Base-by-base conservation (phyloP, 2,329 filamentous ascomycete genomes). In the Xylaria sp. region DNA sequence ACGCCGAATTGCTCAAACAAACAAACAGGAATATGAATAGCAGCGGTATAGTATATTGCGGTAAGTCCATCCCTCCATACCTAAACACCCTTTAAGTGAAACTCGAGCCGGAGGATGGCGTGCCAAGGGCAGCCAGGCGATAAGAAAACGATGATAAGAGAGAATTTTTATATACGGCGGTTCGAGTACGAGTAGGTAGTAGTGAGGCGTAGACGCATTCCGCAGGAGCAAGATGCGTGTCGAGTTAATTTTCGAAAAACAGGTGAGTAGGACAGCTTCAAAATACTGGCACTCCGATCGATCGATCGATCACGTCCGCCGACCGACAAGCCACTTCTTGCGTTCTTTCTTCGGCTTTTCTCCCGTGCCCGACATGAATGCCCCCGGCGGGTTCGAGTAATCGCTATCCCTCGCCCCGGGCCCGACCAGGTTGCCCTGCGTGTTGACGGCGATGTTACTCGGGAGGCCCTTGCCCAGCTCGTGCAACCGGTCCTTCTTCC, bases 401-500 rank as follows among this genome's bases (percentile, higher is more conserved):
- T 66, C 67, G 20, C 60, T 70, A 48, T 54, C 66, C 48, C 58
- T 62, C 48, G 52, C 61, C 39, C 66, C 65, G 17, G 67, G 45
- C 8, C 66, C 63, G 39, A 68, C 66, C 5, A 70, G 46, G 40
- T 67, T 63, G 41, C 69, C 71, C 45, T 66, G 60, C 7, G 65
- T 65, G 52, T 70, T 71, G 43, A 71, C 65, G 17, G 69, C 71
- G 39, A 72, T 63, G 22, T 65, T 69, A 48, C 71, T 72, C 8
- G 70, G 70, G 8, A 76, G 68, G 47, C 75, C 73, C 60, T 78
- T 78, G 65, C 73, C 74, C 9, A 80, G 73, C 26, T 77, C 75
- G 60, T 78, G 77, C 64, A 81, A 76, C 39, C 78, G 78, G 65
- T 89, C 87, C 72, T 80, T 85, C 73, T 85, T 89, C 60, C 84